phyloP scores from a whole-genome alignment of 805 yeast species.

The Candida vaughaniae region DNA sequence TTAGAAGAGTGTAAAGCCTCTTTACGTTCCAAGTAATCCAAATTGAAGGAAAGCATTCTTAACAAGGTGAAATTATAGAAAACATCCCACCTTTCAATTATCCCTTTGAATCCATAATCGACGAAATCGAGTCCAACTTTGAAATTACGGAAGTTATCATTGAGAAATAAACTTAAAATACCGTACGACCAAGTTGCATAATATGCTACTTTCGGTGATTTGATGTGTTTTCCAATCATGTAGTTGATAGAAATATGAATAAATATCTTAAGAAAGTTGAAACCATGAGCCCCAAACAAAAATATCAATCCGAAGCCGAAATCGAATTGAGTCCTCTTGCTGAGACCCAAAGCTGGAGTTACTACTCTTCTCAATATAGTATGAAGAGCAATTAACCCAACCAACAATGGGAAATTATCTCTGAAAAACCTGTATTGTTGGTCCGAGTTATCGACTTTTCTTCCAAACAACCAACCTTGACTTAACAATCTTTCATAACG shows the following conservation, averaged over 20 bases:
- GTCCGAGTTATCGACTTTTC: conserved; percentile 92
- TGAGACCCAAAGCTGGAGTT: conserved; percentile 13
- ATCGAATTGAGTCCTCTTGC: conserved; percentile 65
- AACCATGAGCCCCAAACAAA: conserved; percentile 76
- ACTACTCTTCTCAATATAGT: conserved; percentile 43
- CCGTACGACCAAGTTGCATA: conserved; percentile 74
- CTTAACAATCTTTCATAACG: conserved; percentile 59
- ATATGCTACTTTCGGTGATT: conserved; percentile 39
- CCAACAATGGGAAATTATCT: conserved; percentile 66
- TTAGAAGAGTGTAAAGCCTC: conserved; percentile 13
- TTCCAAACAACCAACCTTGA: conserved; percentile 86
- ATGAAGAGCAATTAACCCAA: conserved; percentile 58
- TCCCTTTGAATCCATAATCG: conserved; percentile 67
- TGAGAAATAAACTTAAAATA: conserved; percentile 70
- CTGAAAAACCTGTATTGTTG: conserved; percentile 85
- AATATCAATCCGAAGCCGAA: conserved; percentile 67
- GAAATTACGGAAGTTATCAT: conserved; percentile 61
- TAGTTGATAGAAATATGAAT: conserved; percentile 58
- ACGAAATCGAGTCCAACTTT: conserved; percentile 54
- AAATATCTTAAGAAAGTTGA: conserved; percentile 61
- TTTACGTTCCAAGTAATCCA: conserved; percentile 63
- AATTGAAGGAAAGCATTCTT: conserved; percentile 77
- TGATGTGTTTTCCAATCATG: conserved; percentile 41
- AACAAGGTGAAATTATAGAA: conserved; percentile 87
- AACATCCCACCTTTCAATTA: conserved; percentile 93